Percentiles rank a stretch among this genome's conserved stretches.
Evolutionary conservation across 768 basidiomycete genomes (phyloP).

Genomic region (Boletus subparvulus): DNA sequence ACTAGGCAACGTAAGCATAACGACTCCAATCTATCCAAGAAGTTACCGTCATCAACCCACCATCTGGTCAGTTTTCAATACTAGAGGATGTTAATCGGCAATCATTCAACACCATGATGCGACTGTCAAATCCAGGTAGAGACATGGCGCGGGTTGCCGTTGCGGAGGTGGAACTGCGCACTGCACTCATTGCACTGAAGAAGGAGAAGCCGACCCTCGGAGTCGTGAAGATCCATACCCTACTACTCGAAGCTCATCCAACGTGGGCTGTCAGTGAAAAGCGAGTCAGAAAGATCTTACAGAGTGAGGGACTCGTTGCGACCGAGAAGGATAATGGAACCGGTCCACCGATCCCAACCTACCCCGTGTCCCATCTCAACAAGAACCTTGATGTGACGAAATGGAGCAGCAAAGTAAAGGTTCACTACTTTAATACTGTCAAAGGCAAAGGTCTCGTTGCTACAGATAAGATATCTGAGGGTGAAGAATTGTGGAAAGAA

Average conservation of each 20-base stretch:
- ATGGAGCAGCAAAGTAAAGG: slow-evolving; percentile 64
- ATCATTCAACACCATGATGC: not conserved
- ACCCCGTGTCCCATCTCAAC: slow-evolving; percentile 66
- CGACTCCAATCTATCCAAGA: not conserved
- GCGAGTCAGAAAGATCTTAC: slow-evolving; percentile 69
- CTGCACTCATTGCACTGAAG: slow-evolving; percentile 55
- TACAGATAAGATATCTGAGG: slow-evolving; percentile 59
- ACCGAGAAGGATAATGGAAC: slow-evolving; percentile 4
- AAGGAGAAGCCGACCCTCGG: slow-evolving; percentile 62
- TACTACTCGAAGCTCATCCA: slow-evolving; percentile 57
- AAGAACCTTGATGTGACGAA: slow-evolving; percentile 57
- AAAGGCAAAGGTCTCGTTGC: slow-evolving; percentile 88
- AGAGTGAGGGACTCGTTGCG: slow-evolving; percentile 52
- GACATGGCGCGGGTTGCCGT: slow-evolving; percentile 19
- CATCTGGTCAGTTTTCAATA: not conserved
- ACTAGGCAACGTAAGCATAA: too few relatives aligned
- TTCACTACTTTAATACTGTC: slow-evolving; percentile 61
- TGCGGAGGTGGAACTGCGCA: slow-evolving; percentile 58
- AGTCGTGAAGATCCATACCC: slow-evolving; percentile 66
- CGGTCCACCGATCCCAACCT: slow-evolving; percentile 26
- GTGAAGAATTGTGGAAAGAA: slow-evolving; percentile 82
- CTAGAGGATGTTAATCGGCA: not conserved
- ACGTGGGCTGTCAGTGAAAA: slow-evolving; percentile 85
- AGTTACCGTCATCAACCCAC: not conserved
- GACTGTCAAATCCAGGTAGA: not conserved